Conservation (phyloP, 768 basidiomycete species). For the button mushroom (Agaricus bisporus) region DNA sequence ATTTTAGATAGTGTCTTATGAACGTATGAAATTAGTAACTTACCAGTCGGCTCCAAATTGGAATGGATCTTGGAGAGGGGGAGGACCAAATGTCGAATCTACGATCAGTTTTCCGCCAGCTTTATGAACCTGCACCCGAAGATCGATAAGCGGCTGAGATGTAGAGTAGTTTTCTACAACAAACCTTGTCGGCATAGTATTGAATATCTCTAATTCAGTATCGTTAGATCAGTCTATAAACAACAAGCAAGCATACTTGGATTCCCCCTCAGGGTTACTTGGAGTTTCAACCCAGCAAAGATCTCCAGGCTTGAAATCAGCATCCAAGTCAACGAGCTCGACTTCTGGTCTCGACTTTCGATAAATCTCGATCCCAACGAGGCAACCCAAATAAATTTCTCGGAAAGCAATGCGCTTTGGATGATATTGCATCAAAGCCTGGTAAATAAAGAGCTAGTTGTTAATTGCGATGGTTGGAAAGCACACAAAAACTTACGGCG, state of each 20-base stretch:
- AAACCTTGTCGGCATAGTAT: conserved; percentile 75
- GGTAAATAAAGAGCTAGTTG: background rate
- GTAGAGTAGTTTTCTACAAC: background rate
- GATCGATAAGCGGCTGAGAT: background rate
- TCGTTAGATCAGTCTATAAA: background rate
- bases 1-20: background rate
- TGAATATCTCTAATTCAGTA: conserved; percentile 52
- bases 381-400: conserved; percentile 73
- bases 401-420: conserved; percentile 78
- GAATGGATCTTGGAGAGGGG: conserved; percentile 85
- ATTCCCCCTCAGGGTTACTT: conserved; percentile 79
- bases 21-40: conserved; percentile 7
- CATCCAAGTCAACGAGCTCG: conserved; percentile 64
- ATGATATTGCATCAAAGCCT: conserved; percentile 63
- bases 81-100: conserved; percentile 87
- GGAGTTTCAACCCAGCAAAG: conserved; percentile 88
- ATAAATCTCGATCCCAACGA: conserved; percentile 61
- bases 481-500: conserved; percentile 39
- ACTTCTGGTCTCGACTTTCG: conserved; percentile 38
- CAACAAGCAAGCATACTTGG: conserved; percentile 37
- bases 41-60: conserved; percentile 73
- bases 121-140: conserved; percentile 49
- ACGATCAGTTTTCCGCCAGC: conserved; percentile 69
- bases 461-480: background rate
- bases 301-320: conserved; percentile 66